Conservation (phyloP, 805 yeast genomes). For the Kuraishia floccosa region DNA sequence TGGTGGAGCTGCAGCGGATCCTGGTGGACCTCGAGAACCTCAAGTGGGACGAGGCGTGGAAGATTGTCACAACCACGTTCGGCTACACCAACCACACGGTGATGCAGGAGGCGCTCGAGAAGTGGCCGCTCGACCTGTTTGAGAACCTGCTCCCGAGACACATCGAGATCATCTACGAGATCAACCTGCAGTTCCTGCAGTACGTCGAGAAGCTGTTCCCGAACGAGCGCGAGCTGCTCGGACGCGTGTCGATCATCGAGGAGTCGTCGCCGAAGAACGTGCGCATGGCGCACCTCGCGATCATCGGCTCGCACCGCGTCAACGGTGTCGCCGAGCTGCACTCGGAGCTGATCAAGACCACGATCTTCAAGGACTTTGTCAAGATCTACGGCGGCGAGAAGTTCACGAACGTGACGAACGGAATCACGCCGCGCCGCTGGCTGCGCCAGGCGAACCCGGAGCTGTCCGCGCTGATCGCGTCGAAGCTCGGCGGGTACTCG, state of each 20-base stretch:
- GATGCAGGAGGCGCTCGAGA: constrained; percentile 89
- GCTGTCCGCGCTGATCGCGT: constrained; percentile 61
- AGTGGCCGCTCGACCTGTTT: constrained; percentile 83
- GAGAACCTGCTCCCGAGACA: constrained; percentile 82
- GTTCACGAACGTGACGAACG: constrained; percentile 88
- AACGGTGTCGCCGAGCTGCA: constrained; percentile 96
- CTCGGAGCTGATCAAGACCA: constrained; percentile 80
- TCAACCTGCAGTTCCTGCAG: constrained; percentile 71
- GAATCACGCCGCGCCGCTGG: constrained; percentile 96
- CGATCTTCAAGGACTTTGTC: constrained; percentile 86
- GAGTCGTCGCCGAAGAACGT: constrained; percentile 74
- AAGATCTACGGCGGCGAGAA: constrained; percentile 69
- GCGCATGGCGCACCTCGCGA: constrained; percentile 87
- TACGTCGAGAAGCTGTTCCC: constrained; percentile 71
- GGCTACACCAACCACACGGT: constrained; percentile 95
- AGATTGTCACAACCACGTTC: constrained; percentile 65
- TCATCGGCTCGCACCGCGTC: constrained; percentile 85
- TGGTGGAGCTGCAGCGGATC: constrained; percentile 82
- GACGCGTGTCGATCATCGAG: constrained; percentile 75
- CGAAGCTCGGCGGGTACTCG: constrained; percentile 57
- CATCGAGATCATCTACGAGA: constrained; percentile 79
- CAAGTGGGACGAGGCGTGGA: constrained; percentile 81
- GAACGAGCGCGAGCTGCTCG: constrained; percentile 49
- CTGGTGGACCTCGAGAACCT: constrained; percentile 76
- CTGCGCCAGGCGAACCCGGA: constrained; percentile 85